phyloP scores from a whole-genome alignment of 257 asterid genomes.

The Solanum bukasovii region DNA sequence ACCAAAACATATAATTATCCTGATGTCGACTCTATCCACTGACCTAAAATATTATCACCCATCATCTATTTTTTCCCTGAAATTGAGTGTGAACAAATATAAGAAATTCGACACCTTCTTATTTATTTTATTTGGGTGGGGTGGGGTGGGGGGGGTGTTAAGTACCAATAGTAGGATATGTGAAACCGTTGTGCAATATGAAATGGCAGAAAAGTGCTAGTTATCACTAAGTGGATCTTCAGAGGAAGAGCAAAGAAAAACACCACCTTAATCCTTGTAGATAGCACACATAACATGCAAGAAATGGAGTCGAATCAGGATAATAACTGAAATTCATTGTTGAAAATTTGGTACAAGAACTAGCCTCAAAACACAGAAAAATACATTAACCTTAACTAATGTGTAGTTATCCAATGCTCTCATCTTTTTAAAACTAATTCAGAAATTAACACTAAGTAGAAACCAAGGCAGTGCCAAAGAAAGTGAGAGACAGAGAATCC shows the following conservation, averaged over 20 bases:
- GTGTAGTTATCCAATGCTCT: not conserved
- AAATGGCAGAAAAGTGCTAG: not conserved
- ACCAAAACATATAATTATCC: not conserved
- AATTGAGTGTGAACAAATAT: not conserved
- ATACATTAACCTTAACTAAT: not conserved
- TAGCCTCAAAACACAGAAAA: not conserved
- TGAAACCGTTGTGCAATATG: not conserved
- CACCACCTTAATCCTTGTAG: not conserved
- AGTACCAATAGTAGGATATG: not conserved
- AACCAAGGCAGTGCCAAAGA: not conserved
- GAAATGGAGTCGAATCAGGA: not conserved
- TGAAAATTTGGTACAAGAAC: not conserved
- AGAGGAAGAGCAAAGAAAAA: not conserved
- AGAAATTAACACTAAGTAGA: not conserved
- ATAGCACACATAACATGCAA: not conserved
- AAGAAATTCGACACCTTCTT: no score
- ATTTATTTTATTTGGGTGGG: no score
- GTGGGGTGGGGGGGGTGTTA: no score
- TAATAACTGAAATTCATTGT: not conserved
- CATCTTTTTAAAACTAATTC: not conserved
- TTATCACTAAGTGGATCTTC: not conserved
- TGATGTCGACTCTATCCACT: not conserved
- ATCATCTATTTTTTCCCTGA: not conserved
- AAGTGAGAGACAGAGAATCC: not conserved
- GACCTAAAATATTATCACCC: not conserved